Evolutionary conservation across 2,329 filamentous ascomycete species (phyloP).

Genomic region (Fusarium transvaalense): DNA sequence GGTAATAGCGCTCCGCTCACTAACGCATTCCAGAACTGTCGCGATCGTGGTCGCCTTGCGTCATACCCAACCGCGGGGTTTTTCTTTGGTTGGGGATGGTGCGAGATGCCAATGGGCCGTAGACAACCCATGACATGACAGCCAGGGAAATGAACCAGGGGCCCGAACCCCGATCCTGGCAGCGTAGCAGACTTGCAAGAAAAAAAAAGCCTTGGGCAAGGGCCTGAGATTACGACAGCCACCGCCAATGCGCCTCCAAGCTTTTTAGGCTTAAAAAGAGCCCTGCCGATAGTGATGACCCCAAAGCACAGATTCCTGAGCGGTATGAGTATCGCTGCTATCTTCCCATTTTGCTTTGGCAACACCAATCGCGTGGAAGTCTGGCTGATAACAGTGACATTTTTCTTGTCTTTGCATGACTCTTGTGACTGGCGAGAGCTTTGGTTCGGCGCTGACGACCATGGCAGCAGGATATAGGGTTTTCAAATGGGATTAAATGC

Average conservation of each 20-base stretch:
- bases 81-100: slow-evolving; percentile 37
- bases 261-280: slow-evolving; percentile 44
- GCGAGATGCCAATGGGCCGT: slow-evolving; percentile 35
- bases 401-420: slow-evolving; percentile 12
- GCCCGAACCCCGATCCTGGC: slow-evolving; percentile 34
- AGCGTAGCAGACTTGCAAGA: slow-evolving; percentile 34
- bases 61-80: slow-evolving; percentile 42
- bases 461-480: slow-evolving; percentile 6
- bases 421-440: slow-evolving; percentile 4
- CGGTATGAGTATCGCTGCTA: slow-evolving; percentile 27
- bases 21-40: slow-evolving; percentile 41
- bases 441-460: slow-evolving; percentile 14
- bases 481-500: slow-evolving; percentile 15
- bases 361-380: slow-evolving; percentile 34
- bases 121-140: slow-evolving; percentile 47
- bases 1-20: slow-evolving; percentile 34
- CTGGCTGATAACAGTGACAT: not conserved
- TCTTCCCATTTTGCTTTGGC: slow-evolving; percentile 23
- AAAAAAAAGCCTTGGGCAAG: slow-evolving; percentile 32
- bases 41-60: slow-evolving; percentile 42
- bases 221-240: slow-evolving; percentile 40
- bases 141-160: slow-evolving; percentile 39
- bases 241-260: slow-evolving; percentile 42
- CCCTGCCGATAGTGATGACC: slow-evolving; percentile 41
- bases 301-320: slow-evolving; percentile 39